phyloP scores from a whole-genome alignment of 345 rosid species.

The Salix udensis region DNA sequence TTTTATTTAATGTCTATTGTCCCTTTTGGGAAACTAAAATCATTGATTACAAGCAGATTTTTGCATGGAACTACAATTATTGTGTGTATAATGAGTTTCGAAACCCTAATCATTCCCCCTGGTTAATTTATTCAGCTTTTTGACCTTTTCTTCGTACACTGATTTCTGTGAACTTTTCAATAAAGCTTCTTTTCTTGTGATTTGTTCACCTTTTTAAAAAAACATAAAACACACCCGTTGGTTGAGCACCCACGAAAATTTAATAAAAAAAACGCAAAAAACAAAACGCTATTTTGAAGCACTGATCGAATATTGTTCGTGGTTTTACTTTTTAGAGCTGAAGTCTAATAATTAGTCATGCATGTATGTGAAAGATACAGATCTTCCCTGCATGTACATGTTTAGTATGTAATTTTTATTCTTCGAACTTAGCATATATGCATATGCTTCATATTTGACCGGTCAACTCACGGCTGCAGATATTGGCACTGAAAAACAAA shows the following conservation, averaged over 20 bases:
- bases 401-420: no score
- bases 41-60: neutral
- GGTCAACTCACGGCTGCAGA: constrained; percentile 38
- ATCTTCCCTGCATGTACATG: neutral
- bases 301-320: constrained; percentile 10
- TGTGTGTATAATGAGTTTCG: neutral
- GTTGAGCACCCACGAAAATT: neutral
- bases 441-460: constrained; percentile 9
- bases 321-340: neutral
- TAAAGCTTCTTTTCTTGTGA: constrained; percentile 18
- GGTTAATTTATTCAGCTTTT: constrained; percentile 7
- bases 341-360: constrained; percentile 5
- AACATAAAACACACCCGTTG: neutral
- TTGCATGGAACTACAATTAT: constrained; percentile 9
- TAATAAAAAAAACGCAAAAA: neutral
- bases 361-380: constrained; percentile 2
- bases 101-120: constrained; percentile 11
- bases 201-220: constrained; percentile 1
- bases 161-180: constrained; percentile 18
- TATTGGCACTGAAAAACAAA: constrained; percentile 76
- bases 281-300: neutral
- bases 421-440: neutral
- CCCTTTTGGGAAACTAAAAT: neutral
- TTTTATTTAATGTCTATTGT: neutral
- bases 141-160: constrained; percentile 19